Conservation (phyloP, 2,329 filamentous ascomycete species). For the Penicillium frequentans region DNA sequence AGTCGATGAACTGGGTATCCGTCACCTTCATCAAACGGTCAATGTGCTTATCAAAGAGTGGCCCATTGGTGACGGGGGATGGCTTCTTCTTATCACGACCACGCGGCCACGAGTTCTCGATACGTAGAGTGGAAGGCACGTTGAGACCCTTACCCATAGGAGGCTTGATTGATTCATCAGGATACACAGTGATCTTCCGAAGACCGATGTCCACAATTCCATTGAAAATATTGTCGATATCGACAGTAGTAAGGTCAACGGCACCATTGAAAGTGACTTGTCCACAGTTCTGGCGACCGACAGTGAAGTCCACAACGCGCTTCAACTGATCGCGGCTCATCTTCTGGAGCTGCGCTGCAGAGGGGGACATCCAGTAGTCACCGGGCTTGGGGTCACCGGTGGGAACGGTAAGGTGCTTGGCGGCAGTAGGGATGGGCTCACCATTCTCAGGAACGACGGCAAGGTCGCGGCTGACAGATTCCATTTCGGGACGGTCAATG, state of each 20-base stretch:
- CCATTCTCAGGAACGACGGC: constrained; percentile 69
- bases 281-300: constrained; percentile 81
- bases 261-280: constrained; percentile 76
- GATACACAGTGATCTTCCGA: constrained; percentile 87
- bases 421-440: constrained; percentile 39
- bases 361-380: constrained; percentile 83
- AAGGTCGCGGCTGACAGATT: constrained; percentile 72
- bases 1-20: constrained; percentile 79
- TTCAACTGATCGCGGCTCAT: constrained; percentile 80
- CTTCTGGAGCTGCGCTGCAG: constrained; percentile 69
- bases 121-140: constrained; percentile 80
- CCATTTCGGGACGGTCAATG: constrained; percentile 60
- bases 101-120: constrained; percentile 92
- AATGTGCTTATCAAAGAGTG: constrained; percentile 76
- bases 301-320: constrained; percentile 70
- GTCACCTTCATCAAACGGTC: constrained; percentile 73
- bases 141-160: constrained; percentile 85
- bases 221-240: constrained; percentile 76
- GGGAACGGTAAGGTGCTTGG: constrained; percentile 28
- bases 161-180: constrained; percentile 72
- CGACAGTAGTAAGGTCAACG: constrained; percentile 77
- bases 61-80: constrained; percentile 60
- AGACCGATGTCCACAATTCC: constrained; percentile 73
- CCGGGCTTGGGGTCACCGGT: constrained; percentile 61
- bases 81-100: constrained; percentile 59